These are phyloP conservation scores for Penicillium sp. DNA, from an alignment of 2,329 filamentous ascomycete genomes.

Conservation along the genomic window DNA sequence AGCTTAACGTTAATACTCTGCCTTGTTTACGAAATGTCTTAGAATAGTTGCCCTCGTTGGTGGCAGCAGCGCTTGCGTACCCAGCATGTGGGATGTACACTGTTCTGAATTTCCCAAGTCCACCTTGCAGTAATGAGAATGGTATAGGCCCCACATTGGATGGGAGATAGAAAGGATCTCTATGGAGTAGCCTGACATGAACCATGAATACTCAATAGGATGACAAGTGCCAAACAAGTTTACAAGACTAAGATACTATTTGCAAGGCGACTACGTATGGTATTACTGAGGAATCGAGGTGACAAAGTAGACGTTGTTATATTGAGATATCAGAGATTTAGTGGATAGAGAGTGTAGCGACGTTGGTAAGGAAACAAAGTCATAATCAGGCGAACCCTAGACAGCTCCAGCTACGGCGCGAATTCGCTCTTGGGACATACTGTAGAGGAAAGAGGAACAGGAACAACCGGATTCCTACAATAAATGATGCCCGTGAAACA, in stretches of 20 bases:
- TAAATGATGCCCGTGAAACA: slow-evolving; percentile 60
- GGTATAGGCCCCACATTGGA: too few species aligned
- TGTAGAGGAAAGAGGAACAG: slow-evolving; percentile 62
- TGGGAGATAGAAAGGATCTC: too few species aligned
- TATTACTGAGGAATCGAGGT: too few species aligned
- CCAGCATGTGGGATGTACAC: background rate
- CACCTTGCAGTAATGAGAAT: too few species aligned
- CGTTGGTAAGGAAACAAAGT: slow-evolving; percentile 67
- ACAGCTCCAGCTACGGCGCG: slow-evolving; percentile 67
- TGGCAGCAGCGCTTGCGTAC: background rate
- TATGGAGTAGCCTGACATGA: too few species aligned
- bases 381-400: slow-evolving; percentile 59
- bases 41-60: background rate
- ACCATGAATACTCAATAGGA: too few species aligned
- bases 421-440: slow-evolving; percentile 62
- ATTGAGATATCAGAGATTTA: too few species aligned
- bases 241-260: too few species aligned
- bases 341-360: slow-evolving; percentile 51
- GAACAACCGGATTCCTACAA: slow-evolving; percentile 61
- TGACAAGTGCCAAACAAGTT: too few species aligned
- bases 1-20: slow-evolving; percentile 1
- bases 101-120: too few species aligned
- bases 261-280: too few species aligned
- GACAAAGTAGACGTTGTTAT: too few species aligned
- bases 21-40: background rate